Evolutionary conservation across 2,329 filamentous ascomycete species (phyloP).

Genomic region (Aspergillus udagawae): DNA sequence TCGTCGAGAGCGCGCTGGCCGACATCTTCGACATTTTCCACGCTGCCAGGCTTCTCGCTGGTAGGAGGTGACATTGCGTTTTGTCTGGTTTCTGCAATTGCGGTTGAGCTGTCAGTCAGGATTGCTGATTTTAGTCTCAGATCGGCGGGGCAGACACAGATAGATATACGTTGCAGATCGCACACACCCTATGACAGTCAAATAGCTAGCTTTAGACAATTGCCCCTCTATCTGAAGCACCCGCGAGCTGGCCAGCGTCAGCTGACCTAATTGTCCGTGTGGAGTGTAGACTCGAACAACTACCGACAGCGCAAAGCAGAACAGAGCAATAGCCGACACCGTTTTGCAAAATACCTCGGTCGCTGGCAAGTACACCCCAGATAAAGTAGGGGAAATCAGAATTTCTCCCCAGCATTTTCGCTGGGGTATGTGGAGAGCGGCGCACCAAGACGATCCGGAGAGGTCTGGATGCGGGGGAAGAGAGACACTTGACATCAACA

Average conservation of each 20-base stretch:
- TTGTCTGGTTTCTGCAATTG: not conserved
- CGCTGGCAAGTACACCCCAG: not conserved
- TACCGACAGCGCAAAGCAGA: not conserved
- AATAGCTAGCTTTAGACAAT: not conserved
- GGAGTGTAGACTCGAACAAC: not conserved
- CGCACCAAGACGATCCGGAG: not conserved
- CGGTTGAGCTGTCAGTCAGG: not conserved
- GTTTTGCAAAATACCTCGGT: not conserved
- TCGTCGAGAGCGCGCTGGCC: conserved; percentile 6
- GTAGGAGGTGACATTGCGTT: not conserved
- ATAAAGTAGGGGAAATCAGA: not conserved
- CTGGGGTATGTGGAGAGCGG: not conserved
- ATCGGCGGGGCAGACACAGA: not conserved
- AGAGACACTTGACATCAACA: not conserved
- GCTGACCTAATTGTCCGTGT: not conserved
- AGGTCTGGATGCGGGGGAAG: not conserved
- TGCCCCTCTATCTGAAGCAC: not conserved
- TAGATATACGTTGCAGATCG: not conserved
- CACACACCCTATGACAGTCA: not conserved
- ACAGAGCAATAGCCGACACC: not conserved
- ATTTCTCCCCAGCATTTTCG: not conserved
- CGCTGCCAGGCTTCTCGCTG: conserved; percentile 8
- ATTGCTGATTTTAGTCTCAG: not conserved
- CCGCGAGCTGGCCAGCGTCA: not conserved
- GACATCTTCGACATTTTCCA: conserved; percentile 17